Conservation (phyloP, 2,329 filamentous ascomycete genomes). For the Fusarium sp. region DNA sequence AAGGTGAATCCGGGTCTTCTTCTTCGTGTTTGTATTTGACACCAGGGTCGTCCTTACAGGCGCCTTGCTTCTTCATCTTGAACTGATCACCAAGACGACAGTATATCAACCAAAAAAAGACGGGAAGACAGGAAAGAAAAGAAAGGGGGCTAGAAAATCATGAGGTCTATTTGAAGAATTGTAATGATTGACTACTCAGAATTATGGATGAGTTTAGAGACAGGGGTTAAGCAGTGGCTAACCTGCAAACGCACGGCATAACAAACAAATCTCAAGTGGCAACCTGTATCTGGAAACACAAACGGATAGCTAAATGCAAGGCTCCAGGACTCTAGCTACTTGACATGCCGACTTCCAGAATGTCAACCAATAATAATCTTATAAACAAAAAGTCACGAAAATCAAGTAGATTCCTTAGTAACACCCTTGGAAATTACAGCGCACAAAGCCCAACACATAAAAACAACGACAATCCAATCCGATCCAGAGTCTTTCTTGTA, state of each 20-base stretch:
- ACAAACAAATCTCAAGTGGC: neutral
- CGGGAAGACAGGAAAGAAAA: neutral
- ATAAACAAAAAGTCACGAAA: neutral
- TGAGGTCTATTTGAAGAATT: rapidly evolving
- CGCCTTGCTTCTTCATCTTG: neutral
- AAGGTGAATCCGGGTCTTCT: neutral
- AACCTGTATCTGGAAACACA: neutral
- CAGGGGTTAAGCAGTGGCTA: neutral
- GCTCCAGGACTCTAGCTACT: neutral
- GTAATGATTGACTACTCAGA: no score
- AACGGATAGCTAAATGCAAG: neutral
- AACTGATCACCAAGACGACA: neutral
- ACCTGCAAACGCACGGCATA: neutral
- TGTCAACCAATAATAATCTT: no score
- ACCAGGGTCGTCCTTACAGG: neutral
- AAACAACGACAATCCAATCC: neutral
- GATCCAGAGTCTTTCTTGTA: no score
- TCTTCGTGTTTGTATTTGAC: neutral
- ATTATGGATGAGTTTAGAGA: no score
- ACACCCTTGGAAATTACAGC: no score
- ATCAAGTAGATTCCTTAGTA: no score
- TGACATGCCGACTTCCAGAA: neutral
- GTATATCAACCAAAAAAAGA: neutral
- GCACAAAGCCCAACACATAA: neutral
- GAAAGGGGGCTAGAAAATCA: neutral